Percentiles rank a stretch among this genome's conserved stretches.
Conservation (phyloP, 108 stramenopile genomes). For the Discostella stelligeroides region DNA sequence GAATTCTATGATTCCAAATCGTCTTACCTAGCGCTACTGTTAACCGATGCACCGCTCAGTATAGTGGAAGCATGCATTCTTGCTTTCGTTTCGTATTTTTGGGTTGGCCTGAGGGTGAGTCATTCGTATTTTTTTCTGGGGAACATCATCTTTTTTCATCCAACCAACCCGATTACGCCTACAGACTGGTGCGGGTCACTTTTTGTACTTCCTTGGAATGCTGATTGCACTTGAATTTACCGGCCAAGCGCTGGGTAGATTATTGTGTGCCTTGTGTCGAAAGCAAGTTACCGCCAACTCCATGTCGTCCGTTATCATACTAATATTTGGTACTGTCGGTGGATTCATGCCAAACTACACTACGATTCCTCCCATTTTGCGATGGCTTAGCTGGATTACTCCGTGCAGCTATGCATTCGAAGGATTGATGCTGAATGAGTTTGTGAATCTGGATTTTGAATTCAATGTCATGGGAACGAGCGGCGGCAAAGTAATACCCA, state of each 20-base stretch:
- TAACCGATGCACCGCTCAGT: slow-evolving; percentile 37
- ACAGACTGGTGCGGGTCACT: slow-evolving; percentile 27
- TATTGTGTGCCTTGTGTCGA: slow-evolving; percentile 43
- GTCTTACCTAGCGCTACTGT: slow-evolving; percentile 28
- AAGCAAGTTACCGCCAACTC: slow-evolving; percentile 51
- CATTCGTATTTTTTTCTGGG: not conserved
- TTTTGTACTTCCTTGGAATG: slow-evolving; percentile 46
- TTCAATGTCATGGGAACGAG: slow-evolving; percentile 11
- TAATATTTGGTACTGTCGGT: slow-evolving; percentile 42
- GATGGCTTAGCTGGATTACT: slow-evolving; percentile 50
- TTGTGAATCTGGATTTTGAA: not conserved
- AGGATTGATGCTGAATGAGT: slow-evolving; percentile 32
- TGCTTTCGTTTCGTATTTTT: slow-evolving; percentile 50
- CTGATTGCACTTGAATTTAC: slow-evolving; percentile 46
- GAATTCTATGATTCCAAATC: slow-evolving; percentile 40
- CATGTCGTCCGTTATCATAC: slow-evolving; percentile 28
- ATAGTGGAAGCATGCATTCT: slow-evolving; percentile 43
- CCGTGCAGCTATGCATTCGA: slow-evolving; percentile 49
- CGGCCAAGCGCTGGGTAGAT: slow-evolving; percentile 47
- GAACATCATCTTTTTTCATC: too few species aligned
- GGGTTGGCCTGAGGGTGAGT: slow-evolving; percentile 41
- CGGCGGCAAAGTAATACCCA: slow-evolving; percentile 16
- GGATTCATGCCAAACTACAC: slow-evolving; percentile 50
- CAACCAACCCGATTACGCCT: too few species aligned
- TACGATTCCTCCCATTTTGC: slow-evolving; percentile 21